Percentiles rank a stretch among this genome's conserved stretches.
phyloP scores from a whole-genome alignment of 495 filamentous ascomycete genomes.

The Lophiostoma macrostomum region DNA sequence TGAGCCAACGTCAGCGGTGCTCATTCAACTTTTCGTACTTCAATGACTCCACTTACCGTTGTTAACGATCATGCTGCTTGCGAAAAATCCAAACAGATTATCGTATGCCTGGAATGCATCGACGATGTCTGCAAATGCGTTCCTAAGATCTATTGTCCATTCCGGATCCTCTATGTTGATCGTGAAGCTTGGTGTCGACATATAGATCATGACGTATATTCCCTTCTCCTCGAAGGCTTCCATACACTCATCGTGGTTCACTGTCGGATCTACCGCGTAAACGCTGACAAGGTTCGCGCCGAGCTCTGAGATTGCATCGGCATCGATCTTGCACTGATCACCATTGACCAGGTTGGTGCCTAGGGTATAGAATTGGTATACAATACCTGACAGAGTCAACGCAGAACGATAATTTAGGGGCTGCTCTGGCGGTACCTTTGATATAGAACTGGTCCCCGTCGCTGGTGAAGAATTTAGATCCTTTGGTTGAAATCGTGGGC shows the following conservation, averaged over 20 bases:
- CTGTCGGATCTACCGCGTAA: constrained; percentile 20
- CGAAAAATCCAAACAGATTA: constrained; percentile 23
- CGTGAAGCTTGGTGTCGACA: constrained; percentile 6
- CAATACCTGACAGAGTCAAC: constrained; percentile 7
- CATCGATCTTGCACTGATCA: constrained; percentile 19
- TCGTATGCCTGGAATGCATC: constrained; percentile 28
- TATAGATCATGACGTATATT: constrained; percentile 26
- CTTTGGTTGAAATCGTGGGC: constrained; percentile 63
- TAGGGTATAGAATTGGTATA: not conserved
- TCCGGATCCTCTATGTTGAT: constrained; percentile 11
- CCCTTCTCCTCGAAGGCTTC: constrained; percentile 17
- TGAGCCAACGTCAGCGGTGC: not conserved
- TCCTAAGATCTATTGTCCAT: constrained; percentile 16
- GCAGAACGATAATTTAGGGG: no score
- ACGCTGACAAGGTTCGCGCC: constrained; percentile 23
- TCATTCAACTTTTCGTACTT: not conserved
- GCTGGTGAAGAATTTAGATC: constrained; percentile 80
- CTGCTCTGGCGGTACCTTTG: constrained; percentile 60
- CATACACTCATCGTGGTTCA: constrained; percentile 31
- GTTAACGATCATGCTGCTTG: constrained; percentile 21
- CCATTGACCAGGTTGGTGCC: constrained; percentile 10
- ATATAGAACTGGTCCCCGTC: constrained; percentile 78
- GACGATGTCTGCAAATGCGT: constrained; percentile 19
- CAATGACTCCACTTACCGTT: not conserved
- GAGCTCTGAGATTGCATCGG: constrained; percentile 12